Conservation (phyloP, 495 filamentous ascomycete species). For the Aspergillus avenaceus region DNA sequence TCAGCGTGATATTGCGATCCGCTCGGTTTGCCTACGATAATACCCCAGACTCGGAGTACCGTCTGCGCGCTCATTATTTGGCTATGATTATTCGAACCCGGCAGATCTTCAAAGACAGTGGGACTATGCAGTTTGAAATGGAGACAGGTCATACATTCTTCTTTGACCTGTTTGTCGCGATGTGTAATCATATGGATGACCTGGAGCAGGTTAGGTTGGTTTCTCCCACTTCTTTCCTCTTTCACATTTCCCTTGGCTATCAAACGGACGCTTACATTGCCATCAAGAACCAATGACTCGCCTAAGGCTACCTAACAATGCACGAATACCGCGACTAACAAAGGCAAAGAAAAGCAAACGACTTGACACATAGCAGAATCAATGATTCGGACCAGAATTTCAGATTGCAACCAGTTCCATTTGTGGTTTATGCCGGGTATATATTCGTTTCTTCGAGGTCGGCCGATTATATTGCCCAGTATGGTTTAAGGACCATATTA, state of each 20-base stretch:
- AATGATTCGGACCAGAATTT: not conserved
- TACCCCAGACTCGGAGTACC: constrained; percentile 84
- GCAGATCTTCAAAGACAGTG: constrained; percentile 91
- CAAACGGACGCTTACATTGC: not conserved
- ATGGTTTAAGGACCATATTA: constrained; percentile 25
- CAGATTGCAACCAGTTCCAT: not conserved
- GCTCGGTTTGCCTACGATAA: constrained; percentile 92
- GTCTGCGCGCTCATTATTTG: constrained; percentile 89
- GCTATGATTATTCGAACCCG: constrained; percentile 90
- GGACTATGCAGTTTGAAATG: constrained; percentile 98
- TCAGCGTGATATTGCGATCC: constrained; percentile 81
- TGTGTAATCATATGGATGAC: constrained; percentile 96
- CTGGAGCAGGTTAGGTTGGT: constrained; percentile 58
- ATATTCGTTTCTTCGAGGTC: constrained; percentile 1
- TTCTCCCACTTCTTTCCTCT: constrained; percentile 2
- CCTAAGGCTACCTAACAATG: not conserved
- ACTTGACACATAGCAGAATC: not conserved
- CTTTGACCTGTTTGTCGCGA: constrained; percentile 95
- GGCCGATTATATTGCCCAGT: not conserved
- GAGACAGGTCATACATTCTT: constrained; percentile 85
- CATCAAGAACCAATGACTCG: not conserved
- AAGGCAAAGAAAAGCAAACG: not conserved
- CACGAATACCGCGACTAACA: constrained; percentile 1
- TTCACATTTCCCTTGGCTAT: constrained; percentile 1
- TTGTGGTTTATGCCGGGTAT: constrained; percentile 6